A percentile compares a stretch with the other conserved stretches of the same genome.
Conservation (phyloP, 192 early-diverging fungal genomes). For the Spinellus fusiger region DNA sequence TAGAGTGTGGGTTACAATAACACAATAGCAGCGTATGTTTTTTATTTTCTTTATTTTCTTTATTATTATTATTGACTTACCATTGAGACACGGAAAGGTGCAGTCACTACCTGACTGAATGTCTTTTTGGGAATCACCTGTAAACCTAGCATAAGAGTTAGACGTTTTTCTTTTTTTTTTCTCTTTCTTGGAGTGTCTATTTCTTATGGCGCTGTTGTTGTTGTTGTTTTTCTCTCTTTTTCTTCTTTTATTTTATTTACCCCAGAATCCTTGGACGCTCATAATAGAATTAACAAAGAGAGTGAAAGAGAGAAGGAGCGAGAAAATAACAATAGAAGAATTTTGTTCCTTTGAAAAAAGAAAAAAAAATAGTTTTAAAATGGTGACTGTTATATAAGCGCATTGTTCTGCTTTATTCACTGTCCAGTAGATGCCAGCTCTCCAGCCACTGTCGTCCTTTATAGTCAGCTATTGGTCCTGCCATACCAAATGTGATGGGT, state of each 20-base stretch:
- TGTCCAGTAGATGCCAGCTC: constrained; percentile 70
- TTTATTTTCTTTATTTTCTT: neutral
- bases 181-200: neutral
- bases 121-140: constrained; percentile 66
- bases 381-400: too few species aligned
- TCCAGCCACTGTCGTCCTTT: constrained; percentile 61
- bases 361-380: too few species aligned
- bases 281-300: constrained; percentile 4
- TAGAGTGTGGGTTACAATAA: neutral
- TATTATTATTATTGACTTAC: constrained; percentile 33
- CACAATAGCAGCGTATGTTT: neutral
- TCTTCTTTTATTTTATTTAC: constrained; percentile 7
- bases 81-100: constrained; percentile 74
- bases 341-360: too few species aligned
- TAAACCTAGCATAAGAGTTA: constrained; percentile 41
- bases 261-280: constrained; percentile 29
- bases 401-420: too few species aligned
- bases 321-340: neutral
- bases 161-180: too few species aligned
- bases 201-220: neutral
- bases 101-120: constrained; percentile 72
- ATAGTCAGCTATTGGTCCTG: constrained; percentile 56
- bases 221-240: neutral
- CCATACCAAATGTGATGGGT: constrained; percentile 77
- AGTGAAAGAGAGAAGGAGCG: neutral